These are phyloP conservation scores for Digitaria exilis DNA, from an alignment of 202 grass and related monocot species.

Conservation along the genomic window DNA sequence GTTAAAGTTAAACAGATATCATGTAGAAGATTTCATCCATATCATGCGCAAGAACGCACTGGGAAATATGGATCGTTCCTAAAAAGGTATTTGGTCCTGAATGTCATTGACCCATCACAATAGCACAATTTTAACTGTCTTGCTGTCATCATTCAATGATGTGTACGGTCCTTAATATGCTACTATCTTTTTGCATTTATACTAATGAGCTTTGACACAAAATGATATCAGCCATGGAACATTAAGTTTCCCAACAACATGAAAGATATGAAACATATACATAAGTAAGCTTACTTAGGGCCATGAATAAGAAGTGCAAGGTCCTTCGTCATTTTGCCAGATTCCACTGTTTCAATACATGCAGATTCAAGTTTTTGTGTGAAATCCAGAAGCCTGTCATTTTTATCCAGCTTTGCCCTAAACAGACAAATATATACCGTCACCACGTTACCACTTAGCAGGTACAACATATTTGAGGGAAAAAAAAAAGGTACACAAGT, in stretches of 20 bases:
- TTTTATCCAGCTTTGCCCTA: conserved; percentile 85
- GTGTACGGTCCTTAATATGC: conserved; percentile 9
- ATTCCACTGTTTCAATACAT: conserved; percentile 85
- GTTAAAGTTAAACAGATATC: neutral
- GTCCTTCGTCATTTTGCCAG: conserved; percentile 97
- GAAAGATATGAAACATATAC: neutral
- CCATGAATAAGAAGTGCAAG: conserved; percentile 91
- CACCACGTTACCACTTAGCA: neutral
- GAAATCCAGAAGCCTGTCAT: conserved; percentile 69
- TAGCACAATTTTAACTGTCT: neutral
- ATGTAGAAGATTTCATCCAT: conserved; percentile 5
- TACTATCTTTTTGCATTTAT: neutral
- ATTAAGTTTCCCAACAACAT: conserved; percentile 32
- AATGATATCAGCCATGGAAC: neutral
- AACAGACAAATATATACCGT: conserved; percentile 2
- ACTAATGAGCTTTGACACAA: neutral
- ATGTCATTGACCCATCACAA: neutral
- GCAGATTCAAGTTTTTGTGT: conserved; percentile 81
- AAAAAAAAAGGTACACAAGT: neutral
- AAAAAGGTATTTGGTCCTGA: conserved; percentile 6
- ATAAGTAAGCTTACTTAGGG: conserved; percentile 66
- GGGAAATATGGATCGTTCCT: neutral
- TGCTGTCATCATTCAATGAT: neutral
- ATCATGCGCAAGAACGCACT: neutral
- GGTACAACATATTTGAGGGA: neutral